phyloP scores from a whole-genome alignment of 176 grass and related monocot species.

The Phoenix dactylifera region DNA sequence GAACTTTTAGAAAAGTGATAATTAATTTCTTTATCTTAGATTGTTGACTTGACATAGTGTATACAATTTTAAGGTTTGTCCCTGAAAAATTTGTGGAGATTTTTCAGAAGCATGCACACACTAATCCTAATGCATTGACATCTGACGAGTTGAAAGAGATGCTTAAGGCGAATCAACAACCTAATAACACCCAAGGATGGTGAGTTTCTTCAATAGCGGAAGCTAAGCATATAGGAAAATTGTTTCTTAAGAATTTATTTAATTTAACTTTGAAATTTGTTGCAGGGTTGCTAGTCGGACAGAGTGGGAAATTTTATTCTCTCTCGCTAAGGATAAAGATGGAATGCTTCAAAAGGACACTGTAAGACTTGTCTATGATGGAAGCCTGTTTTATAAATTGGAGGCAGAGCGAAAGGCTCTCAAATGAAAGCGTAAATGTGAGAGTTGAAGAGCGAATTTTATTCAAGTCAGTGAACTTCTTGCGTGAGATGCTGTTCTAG shows the following conservation, averaged over 20 bases:
- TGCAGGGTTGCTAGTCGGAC: conserved; percentile 36
- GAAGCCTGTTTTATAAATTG: conserved; percentile 49
- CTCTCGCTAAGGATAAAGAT: conserved; percentile 49
- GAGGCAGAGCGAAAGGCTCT: conserved; percentile 35
- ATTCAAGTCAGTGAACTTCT: no score
- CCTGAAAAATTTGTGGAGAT: conserved; percentile 67
- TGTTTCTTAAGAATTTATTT: no score
- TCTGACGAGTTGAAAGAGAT: conserved; percentile 40
- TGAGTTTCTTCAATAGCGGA: not conserved
- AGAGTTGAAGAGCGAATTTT: no score
- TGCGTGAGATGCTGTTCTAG: no score
- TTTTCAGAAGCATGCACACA: conserved; percentile 51
- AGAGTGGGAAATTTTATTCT: conserved; percentile 55
- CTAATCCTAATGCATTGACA: conserved; percentile 48
- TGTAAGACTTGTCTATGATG: conserved; percentile 49
- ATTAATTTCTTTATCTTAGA: no score
- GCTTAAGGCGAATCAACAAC: conserved; percentile 41
- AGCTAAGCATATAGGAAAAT: no score
- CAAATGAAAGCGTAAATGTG: conserved; percentile 31
- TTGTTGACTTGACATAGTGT: no score
- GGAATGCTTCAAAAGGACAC: conserved; percentile 54
- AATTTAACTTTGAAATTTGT: not conserved
- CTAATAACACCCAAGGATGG: conserved; percentile 47
- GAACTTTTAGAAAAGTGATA: no score
- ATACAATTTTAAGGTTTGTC: conserved; percentile 38